phyloP scores from a whole-genome alignment of 371 early-diverging fungal genomes.

The Mortierella sp. region DNA sequence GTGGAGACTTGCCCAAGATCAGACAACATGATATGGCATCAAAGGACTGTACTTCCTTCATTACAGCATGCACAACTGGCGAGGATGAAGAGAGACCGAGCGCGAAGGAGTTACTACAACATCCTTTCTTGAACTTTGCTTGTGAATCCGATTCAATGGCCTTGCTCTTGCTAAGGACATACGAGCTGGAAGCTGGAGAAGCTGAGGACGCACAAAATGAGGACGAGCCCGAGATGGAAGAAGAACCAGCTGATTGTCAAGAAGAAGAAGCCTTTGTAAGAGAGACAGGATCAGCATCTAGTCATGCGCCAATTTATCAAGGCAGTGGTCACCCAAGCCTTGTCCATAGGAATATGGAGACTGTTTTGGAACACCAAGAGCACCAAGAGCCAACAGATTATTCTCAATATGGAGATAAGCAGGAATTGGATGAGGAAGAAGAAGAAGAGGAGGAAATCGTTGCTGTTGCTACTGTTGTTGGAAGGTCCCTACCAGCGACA shows the following conservation, averaged over 20 bases:
- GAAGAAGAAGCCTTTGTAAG: neutral
- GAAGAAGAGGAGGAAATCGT: too few species aligned
- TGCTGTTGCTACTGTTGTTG: too few species aligned
- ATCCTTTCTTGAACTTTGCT: conserved; percentile 38
- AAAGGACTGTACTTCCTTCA: conserved; percentile 62
- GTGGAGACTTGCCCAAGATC: conserved; percentile 68
- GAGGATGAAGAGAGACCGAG: conserved; percentile 58
- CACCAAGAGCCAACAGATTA: too few species aligned
- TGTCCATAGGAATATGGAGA: too few species aligned
- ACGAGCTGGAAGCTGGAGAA: conserved; percentile 34
- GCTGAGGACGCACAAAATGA: conserved; percentile 7
- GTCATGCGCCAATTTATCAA: too few species aligned
- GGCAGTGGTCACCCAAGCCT: too few species aligned
- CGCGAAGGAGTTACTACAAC: conserved; percentile 58
- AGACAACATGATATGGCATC: conserved; percentile 64
- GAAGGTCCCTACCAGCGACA: too few species aligned
- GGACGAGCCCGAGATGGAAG: neutral
- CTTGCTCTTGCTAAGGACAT: conserved; percentile 26
- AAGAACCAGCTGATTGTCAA: neutral
- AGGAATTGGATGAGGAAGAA: too few species aligned
- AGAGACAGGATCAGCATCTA: neutral
- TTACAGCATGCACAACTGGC: conserved; percentile 57
- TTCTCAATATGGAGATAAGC: too few species aligned
- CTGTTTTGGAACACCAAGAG: too few species aligned
- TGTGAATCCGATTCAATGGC: conserved; percentile 34